Conservation (phyloP, 148 eudicot species). For the Mesembryanthemum crystallinum region DNA sequence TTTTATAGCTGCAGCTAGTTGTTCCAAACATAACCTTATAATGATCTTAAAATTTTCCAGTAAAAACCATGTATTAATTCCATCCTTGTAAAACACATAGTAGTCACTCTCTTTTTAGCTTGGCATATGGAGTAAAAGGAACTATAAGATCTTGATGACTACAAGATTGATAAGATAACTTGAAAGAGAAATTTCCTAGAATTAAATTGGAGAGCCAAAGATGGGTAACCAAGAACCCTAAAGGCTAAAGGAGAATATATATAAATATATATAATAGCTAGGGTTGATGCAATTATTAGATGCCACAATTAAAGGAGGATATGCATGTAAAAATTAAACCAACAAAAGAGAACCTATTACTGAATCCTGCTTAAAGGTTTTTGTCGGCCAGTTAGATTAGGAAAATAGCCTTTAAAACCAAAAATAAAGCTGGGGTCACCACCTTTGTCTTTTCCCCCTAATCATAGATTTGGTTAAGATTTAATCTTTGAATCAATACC, state of each 20-base stretch:
- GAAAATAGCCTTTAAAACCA: constrained; percentile 11
- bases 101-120: no score
- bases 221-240: constrained; percentile 13
- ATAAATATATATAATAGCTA: no score
- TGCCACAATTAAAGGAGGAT: constrained; percentile 7
- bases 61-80: no score
- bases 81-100: no score
- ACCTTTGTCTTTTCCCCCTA: constrained; percentile 23
- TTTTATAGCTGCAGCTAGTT: no score
- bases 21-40: no score
- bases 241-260: neutral
- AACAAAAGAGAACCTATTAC: constrained; percentile 24
- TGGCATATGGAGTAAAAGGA: no score
- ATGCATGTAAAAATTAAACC: constrained; percentile 23
- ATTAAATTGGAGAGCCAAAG: no score
- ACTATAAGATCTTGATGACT: no score
- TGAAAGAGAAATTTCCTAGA: no score
- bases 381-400: constrained; percentile 35
- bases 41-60: no score
- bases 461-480: constrained; percentile 29
- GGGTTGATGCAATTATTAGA: constrained; percentile 20
- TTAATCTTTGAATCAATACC: constrained; percentile 32
- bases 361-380: constrained; percentile 30
- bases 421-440: constrained; percentile 2
- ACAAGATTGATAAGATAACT: no score